Evolutionary conservation across 352 stramenopile genomes (phyloP), one percentile per base, ranked within the genome.

Genomic region (Pythium guiyangense): DNA sequence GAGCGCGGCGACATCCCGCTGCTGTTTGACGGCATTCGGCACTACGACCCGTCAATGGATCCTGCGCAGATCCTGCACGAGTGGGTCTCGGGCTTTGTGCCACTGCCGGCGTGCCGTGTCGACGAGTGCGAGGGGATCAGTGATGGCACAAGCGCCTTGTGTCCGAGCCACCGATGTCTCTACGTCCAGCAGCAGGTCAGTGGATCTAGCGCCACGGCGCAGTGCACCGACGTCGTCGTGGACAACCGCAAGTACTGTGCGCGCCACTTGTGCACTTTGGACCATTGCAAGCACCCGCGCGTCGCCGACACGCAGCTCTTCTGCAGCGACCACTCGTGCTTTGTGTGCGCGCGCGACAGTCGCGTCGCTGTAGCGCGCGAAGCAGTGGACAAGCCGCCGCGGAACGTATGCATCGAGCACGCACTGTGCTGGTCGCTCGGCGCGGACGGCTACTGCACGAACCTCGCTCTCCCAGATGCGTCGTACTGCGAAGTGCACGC

Each of bases 11-110:
- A 78, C 29, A 73, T 90, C 8, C 39, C 22, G 1, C 12, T 31
- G 17, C 59, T 90, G 9, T 67, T 84, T 35, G 49, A 64, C 9
- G 80, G 72, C 0, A 86, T 90, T 18, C 70, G 66, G 3, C 80
- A 90, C 52, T 90, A 90, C 26, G 76, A 88, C 34, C 50, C 48
- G 9, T 31, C 46, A 1, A 85, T 87, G 51, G 60, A 82, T 26
- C 67, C 74, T 6, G 65, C 53, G 2, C 77, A 90, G 55, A 82
- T 90, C 26, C 22, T 90, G 20, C 78, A 82, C 27, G 57, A 53
- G 50, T 90, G 80, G 80, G 68, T 90, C 22, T 62, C 57, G 10
- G 80, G 77, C 0, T 84, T 88, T 53, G 49, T 67, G 0, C 80
- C 80, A 2, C 51, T 77, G 2, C 74, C 77, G 17, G 56, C 49